A percentile compares a stretch with the other conserved stretches of the same genome.
These are phyloP conservation scores for Salvia sclarea DNA, from an alignment of 305 asterid species.

Conservation along the genomic window DNA sequence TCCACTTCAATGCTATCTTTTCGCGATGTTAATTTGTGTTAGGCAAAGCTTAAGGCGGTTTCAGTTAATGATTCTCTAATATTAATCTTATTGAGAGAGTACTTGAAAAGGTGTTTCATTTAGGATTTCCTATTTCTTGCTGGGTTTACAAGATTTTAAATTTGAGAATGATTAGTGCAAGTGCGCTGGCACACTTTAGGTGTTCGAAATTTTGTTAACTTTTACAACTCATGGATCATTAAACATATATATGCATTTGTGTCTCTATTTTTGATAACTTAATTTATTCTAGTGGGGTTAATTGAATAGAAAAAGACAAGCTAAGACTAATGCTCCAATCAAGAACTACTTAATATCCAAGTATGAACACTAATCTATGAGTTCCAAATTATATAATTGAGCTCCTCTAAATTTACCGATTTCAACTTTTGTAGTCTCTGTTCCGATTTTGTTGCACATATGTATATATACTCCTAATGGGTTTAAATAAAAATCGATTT, in stretches of 20 bases:
- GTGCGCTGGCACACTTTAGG: conserved; percentile 1
- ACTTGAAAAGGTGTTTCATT: background rate
- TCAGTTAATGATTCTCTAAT: background rate
- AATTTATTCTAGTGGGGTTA: background rate
- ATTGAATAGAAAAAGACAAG: background rate
- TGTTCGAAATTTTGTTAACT: background rate
- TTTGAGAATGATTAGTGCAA: background rate
- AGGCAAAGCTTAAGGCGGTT: background rate
- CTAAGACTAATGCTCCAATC: background rate
- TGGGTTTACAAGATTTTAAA: too few relatives aligned
- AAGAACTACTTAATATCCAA: too few relatives aligned
- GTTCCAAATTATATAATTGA: too few relatives aligned
- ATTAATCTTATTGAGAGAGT: background rate
- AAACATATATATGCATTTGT: background rate
- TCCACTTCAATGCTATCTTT: too few relatives aligned
- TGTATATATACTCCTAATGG: too few relatives aligned
- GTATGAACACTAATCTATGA: too few relatives aligned
- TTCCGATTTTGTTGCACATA: too few relatives aligned
- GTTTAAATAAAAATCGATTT: too few relatives aligned
- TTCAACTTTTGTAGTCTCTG: too few relatives aligned
- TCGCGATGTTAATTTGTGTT: too few relatives aligned
- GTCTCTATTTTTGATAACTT: background rate
- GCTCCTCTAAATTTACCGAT: too few relatives aligned
- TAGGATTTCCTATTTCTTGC: background rate
- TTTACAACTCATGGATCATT: background rate